Conservation (phyloP, 768 basidiomycete genomes). For the Boletus reticulatus region DNA sequence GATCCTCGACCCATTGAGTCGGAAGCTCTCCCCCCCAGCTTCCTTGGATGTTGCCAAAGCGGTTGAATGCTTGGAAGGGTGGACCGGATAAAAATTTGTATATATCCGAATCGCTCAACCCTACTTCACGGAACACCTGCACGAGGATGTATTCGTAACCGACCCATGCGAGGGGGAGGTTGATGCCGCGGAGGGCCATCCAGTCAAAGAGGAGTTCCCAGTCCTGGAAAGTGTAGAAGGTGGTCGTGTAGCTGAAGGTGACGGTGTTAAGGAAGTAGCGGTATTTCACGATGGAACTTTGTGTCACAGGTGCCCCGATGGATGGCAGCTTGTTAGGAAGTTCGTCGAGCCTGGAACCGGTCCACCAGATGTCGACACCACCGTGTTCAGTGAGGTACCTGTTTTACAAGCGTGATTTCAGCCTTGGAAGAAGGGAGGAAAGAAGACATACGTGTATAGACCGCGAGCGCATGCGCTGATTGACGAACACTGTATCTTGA, state of each 20-base stretch:
- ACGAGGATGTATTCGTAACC: slow-evolving; percentile 39
- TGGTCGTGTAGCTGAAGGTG: slow-evolving; percentile 40
- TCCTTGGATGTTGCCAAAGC: slow-evolving; percentile 43
- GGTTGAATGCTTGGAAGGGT: slow-evolving; percentile 42
- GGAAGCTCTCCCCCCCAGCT: slow-evolving; percentile 39
- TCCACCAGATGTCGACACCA: slow-evolving; percentile 44
- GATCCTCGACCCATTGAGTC: slow-evolving; percentile 37
- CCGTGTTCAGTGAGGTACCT: slow-evolving; percentile 38
- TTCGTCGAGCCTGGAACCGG: slow-evolving; percentile 36
- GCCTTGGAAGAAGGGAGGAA: not conserved
- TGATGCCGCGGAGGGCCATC: slow-evolving; percentile 41
- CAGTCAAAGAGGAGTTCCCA: slow-evolving; percentile 42
- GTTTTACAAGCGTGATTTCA: not conserved
- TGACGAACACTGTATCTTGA: slow-evolving; percentile 35
- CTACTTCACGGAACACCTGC: slow-evolving; percentile 37
- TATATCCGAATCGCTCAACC: slow-evolving; percentile 37
- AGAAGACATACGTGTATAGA: slow-evolving; percentile 33
- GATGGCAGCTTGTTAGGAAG: slow-evolving; percentile 31
- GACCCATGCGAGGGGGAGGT: slow-evolving; percentile 42
- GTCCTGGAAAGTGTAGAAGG: slow-evolving; percentile 39
- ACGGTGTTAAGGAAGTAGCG: slow-evolving; percentile 44
- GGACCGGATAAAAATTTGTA: slow-evolving; percentile 36
- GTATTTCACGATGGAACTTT: slow-evolving; percentile 35
- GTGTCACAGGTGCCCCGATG: slow-evolving; percentile 31
- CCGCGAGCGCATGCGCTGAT: slow-evolving; percentile 39